phyloP scores from a whole-genome alignment of 1,284 basidiomycete genomes.

The Inonotus obliquus region DNA sequence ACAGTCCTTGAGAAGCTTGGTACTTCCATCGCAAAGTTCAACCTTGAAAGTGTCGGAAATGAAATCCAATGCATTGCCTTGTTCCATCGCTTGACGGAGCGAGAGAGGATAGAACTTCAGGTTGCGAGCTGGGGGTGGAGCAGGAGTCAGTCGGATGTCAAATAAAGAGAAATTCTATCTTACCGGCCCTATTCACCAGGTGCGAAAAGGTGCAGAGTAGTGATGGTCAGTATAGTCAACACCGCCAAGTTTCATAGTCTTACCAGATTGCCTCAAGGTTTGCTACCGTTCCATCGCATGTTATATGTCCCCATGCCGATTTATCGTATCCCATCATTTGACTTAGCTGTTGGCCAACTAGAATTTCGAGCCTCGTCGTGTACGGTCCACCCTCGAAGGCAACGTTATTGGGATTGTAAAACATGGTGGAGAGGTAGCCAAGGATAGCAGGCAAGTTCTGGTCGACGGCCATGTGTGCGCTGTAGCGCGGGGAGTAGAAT shows the following conservation, averaged over 20 bases:
- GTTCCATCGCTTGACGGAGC: slow-evolving; percentile 28
- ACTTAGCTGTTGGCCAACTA: slow-evolving; percentile 40
- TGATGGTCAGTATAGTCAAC: neutral
- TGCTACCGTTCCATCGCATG: slow-evolving; percentile 40
- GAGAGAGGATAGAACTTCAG: slow-evolving; percentile 39
- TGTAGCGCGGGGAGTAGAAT: slow-evolving; percentile 40
- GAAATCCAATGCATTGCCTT: slow-evolving; percentile 26
- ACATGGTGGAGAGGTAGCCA: slow-evolving; percentile 34
- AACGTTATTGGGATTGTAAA: slow-evolving; percentile 44
- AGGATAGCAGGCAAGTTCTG: slow-evolving; percentile 35
- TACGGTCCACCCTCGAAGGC: slow-evolving; percentile 38
- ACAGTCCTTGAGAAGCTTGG: slow-evolving; percentile 26
- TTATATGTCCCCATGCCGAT: slow-evolving; percentile 41
- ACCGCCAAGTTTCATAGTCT: slow-evolving; percentile 17
- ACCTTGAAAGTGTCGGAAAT: slow-evolving; percentile 30
- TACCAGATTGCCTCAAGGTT: slow-evolving; percentile 46
- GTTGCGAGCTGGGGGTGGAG: slow-evolving; percentile 28
- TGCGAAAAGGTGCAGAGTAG: neutral
- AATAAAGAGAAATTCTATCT: neutral
- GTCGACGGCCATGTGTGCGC: slow-evolving; percentile 38
- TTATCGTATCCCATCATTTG: slow-evolving; percentile 37
- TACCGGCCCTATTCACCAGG: neutral
- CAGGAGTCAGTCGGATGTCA: neutral
- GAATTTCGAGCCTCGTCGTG: slow-evolving; percentile 36
- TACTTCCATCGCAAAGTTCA: slow-evolving; percentile 22